These are phyloP conservation scores for Rachicladosporium sp. DNA, from an alignment of 2,329 filamentous ascomycete species.

Conservation along the genomic window DNA sequence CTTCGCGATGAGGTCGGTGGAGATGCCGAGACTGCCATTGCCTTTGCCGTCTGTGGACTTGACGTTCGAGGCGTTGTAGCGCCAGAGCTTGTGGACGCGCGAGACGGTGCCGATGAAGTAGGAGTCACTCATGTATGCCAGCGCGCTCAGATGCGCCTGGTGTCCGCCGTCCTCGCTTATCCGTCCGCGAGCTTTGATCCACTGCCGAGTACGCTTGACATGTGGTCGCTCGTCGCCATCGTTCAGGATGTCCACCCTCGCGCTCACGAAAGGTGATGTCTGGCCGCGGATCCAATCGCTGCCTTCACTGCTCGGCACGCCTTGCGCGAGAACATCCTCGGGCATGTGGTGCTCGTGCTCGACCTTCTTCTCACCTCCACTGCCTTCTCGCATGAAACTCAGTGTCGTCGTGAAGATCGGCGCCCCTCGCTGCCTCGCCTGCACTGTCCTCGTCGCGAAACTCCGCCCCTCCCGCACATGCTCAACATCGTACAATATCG, in stretches of 20 bases:
- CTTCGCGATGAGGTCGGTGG: slow-evolving; percentile 32
- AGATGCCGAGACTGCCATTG: slow-evolving; percentile 11
- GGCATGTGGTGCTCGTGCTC: slow-evolving; percentile 51
- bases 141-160: slow-evolving; percentile 69
- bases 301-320: slow-evolving; percentile 29
- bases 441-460: slow-evolving; percentile 89
- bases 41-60: slow-evolving; percentile 10
- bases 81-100: slow-evolving; percentile 68
- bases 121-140: slow-evolving; percentile 87
- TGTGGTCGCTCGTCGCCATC: slow-evolving; percentile 42
- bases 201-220: slow-evolving; percentile 52
- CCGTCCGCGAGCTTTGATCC: slow-evolving; percentile 61
- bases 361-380: slow-evolving; percentile 44
- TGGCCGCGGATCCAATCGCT: slow-evolving; percentile 21
- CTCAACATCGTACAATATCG: slow-evolving; percentile 91
- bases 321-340: slow-evolving; percentile 21
- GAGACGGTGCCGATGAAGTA: slow-evolving; percentile 87
- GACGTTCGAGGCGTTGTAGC: slow-evolving; percentile 40
- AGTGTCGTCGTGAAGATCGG: slow-evolving; percentile 94
- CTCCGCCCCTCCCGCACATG: slow-evolving; percentile 79
- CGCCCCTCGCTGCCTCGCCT: slow-evolving; percentile 74
- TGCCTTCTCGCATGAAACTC: slow-evolving; percentile 64
- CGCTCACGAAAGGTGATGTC: slow-evolving; percentile 45
- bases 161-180: slow-evolving; percentile 64
- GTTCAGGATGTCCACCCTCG: slow-evolving; percentile 45